phyloP scores from a whole-genome alignment of 202 grass and related monocot genomes.

The Saccharum hybrid region DNA sequence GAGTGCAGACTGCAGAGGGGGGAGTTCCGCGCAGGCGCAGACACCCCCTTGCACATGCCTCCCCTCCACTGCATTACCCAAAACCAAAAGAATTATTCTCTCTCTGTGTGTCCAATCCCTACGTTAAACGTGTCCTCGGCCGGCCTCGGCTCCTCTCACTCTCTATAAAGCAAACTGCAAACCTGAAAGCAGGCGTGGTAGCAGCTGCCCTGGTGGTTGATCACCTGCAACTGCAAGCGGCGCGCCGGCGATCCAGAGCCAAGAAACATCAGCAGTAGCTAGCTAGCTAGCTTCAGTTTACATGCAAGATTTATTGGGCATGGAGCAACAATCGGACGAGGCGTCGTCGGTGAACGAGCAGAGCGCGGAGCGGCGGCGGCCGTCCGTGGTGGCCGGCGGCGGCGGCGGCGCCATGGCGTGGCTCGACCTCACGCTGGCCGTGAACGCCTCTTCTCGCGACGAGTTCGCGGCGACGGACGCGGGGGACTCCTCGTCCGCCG shows the following conservation, averaged over 20 bases:
- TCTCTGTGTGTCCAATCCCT: not conserved
- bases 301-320: constrained; percentile 44
- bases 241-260: not conserved
- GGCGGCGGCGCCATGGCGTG: constrained; percentile 50
- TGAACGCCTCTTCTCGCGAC: constrained; percentile 7
- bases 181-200: constrained; percentile 18
- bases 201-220: not conserved
- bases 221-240: constrained; percentile 29
- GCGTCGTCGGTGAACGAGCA: constrained; percentile 47
- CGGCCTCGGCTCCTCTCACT: not conserved
- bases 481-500: constrained; percentile 43
- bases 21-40: constrained; percentile 29
- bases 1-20: not conserved
- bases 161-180: constrained; percentile 49
- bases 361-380: constrained; percentile 19
- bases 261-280: not conserved
- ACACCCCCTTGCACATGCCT: constrained; percentile 41
- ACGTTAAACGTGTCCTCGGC: constrained; percentile 41
- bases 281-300: not conserved
- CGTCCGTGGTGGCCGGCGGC: not conserved
- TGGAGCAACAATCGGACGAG: constrained; percentile 41
- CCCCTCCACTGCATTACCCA: constrained; percentile 47
- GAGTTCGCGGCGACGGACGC: not conserved
- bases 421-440: constrained; percentile 69
- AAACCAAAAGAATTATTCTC: constrained; percentile 38